phyloP scores from a whole-genome alignment of 2,329 filamentous ascomycete genomes.

The Neonectria faginata region DNA sequence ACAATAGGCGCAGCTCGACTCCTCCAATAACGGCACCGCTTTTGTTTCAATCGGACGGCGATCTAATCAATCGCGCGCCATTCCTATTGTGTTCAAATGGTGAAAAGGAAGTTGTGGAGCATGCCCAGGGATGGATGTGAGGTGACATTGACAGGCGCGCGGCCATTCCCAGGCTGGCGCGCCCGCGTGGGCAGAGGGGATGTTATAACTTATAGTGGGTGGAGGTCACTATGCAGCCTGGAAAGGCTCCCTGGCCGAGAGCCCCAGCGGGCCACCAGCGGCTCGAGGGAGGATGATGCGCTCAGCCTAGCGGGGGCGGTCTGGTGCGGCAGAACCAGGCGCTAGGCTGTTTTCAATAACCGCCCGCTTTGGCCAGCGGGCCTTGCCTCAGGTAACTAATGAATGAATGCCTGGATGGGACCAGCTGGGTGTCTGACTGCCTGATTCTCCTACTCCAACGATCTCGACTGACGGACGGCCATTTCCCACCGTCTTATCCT shows the following conservation, averaged over 20 bases:
- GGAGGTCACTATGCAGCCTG: conserved; percentile 4
- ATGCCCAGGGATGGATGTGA: background rate
- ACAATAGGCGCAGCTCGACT: background rate
- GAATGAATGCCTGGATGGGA: conserved; percentile 40
- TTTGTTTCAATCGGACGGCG: background rate
- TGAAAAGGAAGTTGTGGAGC: conserved; percentile 5
- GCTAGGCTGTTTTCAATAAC: conserved; percentile 35
- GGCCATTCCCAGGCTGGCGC: conserved; percentile 1
- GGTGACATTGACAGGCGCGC: background rate
- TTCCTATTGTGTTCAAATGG: conserved; percentile 2
- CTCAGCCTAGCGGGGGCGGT: conserved; percentile 40
- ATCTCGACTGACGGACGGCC: conserved; percentile 23
- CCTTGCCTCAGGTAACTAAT: conserved; percentile 42
- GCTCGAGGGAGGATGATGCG: background rate
- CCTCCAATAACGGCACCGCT: background rate
- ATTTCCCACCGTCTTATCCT: conserved; percentile 26
- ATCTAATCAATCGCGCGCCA: conserved; percentile 7
- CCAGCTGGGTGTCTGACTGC: conserved; percentile 47
- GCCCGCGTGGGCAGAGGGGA: background rate
- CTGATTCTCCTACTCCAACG: conserved; percentile 41
- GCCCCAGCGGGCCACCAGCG: conserved; percentile 5
- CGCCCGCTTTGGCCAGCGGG: conserved; percentile 36
- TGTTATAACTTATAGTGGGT: background rate
- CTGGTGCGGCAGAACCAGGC: conserved; percentile 36
- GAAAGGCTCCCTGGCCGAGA: background rate